Evolutionary conservation across 345 rosid genomes (phyloP).

Genomic region (Gossypium longicalyx): DNA sequence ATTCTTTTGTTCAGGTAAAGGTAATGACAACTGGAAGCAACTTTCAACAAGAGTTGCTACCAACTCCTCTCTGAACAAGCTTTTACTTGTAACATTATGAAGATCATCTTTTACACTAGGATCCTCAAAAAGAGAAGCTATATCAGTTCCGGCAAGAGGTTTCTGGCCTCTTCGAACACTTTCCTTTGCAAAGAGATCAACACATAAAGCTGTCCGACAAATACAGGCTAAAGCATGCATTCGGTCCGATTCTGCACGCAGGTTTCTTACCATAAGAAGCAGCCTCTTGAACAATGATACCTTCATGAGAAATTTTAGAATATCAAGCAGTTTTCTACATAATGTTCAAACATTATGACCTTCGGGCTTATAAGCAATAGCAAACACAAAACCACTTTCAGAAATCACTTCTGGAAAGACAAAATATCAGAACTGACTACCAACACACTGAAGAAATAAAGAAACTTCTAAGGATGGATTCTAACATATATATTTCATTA

Average conservation of each 20-base stretch:
- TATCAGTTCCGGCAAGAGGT: slow-evolving; percentile 92
- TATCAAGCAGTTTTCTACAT: slow-evolving; percentile 7
- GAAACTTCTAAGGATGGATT: not conserved
- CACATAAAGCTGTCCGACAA: slow-evolving; percentile 97
- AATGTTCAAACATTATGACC: not conserved
- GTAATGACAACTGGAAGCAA: slow-evolving; percentile 96
- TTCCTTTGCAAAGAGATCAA: slow-evolving; percentile 94
- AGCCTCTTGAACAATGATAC: slow-evolving; percentile 89
- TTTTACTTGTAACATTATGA: slow-evolving; percentile 68
- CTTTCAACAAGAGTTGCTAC: slow-evolving; percentile 97
- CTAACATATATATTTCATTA: not conserved
- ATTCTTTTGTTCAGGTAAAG: slow-evolving; percentile 87
- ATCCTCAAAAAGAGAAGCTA: slow-evolving; percentile 95
- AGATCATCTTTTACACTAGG: slow-evolving; percentile 85
- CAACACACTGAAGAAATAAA: not conserved
- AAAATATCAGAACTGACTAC: not conserved
- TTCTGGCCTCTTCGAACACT: slow-evolving; percentile 97
- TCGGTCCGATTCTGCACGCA: slow-evolving; percentile 97
- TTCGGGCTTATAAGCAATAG: not conserved
- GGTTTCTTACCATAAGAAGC: slow-evolving; percentile 94
- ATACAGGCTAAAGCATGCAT: slow-evolving; percentile 99
- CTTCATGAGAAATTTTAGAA: slow-evolving; percentile 43
- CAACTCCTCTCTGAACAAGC: slow-evolving; percentile 89
- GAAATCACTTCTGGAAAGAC: not conserved
- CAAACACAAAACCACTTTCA: not conserved